Conservation (phyloP, 1,139 yeast species). For the Scheffersomyces parashehatae region DNA sequence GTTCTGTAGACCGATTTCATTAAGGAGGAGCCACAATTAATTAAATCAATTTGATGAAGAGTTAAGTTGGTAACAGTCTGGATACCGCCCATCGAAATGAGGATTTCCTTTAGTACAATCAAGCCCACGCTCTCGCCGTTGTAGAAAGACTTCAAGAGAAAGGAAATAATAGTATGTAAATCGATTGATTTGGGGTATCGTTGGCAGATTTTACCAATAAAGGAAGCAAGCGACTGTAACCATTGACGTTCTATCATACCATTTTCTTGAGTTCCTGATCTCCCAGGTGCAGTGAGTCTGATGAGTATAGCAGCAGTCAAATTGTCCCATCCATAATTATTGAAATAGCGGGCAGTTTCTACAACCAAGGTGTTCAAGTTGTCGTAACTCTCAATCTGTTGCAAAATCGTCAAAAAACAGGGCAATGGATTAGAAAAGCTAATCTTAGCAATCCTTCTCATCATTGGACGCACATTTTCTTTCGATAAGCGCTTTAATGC, state of each 20-base stretch:
- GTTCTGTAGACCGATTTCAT: slow-evolving; percentile 57
- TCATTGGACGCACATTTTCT: slow-evolving; percentile 75
- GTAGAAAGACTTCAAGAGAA: slow-evolving; percentile 66
- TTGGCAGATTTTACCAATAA: slow-evolving; percentile 64
- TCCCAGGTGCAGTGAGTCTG: slow-evolving; percentile 65
- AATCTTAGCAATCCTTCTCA: slow-evolving; percentile 75
- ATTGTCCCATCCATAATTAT: slow-evolving; percentile 83
- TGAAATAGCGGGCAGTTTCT: slow-evolving; percentile 77
- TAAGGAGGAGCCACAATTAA: slow-evolving; percentile 66
- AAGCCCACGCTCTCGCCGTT: slow-evolving; percentile 63
- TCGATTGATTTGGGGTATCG: slow-evolving; percentile 52
- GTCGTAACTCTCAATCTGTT: slow-evolving; percentile 88
- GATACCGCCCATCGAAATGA: slow-evolving; percentile 81
- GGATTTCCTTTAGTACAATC: slow-evolving; percentile 66
- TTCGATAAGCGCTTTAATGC: slow-evolving; percentile 84
- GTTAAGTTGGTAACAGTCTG: slow-evolving; percentile 68
- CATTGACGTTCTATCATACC: slow-evolving; percentile 84
- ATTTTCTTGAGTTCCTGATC: slow-evolving; percentile 70
- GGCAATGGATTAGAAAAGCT: slow-evolving; percentile 83
- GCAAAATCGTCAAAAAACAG: slow-evolving; percentile 61
- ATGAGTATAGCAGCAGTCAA: slow-evolving; percentile 72
- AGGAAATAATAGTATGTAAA: slow-evolving; percentile 56
- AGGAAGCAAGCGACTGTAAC: slow-evolving; percentile 73
- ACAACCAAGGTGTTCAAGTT: slow-evolving; percentile 79
- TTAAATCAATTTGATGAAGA: slow-evolving; percentile 60